These are phyloP conservation scores for Penicillium argentinense DNA, from an alignment of 495 filamentous ascomycete species.

Conservation along the genomic window DNA sequence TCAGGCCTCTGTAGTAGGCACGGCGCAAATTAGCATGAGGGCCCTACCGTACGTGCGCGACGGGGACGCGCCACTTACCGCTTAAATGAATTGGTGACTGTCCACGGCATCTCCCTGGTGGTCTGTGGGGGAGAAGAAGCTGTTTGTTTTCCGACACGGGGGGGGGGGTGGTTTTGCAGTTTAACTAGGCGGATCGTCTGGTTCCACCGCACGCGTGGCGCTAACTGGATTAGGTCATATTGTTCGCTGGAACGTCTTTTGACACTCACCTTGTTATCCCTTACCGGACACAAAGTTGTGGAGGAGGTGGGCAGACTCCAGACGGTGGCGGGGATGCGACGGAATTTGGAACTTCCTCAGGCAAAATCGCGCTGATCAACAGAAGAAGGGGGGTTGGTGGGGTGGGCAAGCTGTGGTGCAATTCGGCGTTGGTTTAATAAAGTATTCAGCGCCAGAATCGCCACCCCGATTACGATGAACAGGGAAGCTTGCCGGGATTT, in stretches of 20 bases:
- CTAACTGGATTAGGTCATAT: conserved; percentile 37
- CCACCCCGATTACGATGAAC: too few relatives aligned
- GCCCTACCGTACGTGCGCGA: too few relatives aligned
- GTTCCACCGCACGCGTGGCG: conserved; percentile 34
- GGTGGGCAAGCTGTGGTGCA: too few relatives aligned
- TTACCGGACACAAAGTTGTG: conserved; percentile 3
- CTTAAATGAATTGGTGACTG: conserved; percentile 59
- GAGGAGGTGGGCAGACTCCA: background rate
- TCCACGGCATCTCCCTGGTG: conserved; percentile 52
- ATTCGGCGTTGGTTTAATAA: background rate
- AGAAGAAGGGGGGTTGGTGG: background rate
- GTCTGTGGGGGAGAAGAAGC: conserved; percentile 13
- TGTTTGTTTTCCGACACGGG: conserved; percentile 16
- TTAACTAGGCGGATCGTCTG: conserved; percentile 25
- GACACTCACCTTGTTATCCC: conserved; percentile 18
- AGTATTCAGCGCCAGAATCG: background rate
- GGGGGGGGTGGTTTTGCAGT: conserved; percentile 21
- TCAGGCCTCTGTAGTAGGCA: conserved; percentile 40
- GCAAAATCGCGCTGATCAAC: too few relatives aligned
- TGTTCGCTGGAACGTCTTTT: conserved; percentile 11
- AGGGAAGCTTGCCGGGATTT: too few relatives aligned
- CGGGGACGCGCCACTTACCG: too few relatives aligned
- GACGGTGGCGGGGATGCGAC: background rate
- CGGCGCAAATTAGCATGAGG: conserved; percentile 1
- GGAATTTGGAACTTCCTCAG: too few relatives aligned